phyloP scores from a whole-genome alignment of 768 basidiomycete genomes.

The Daedaleopsis nitida region DNA sequence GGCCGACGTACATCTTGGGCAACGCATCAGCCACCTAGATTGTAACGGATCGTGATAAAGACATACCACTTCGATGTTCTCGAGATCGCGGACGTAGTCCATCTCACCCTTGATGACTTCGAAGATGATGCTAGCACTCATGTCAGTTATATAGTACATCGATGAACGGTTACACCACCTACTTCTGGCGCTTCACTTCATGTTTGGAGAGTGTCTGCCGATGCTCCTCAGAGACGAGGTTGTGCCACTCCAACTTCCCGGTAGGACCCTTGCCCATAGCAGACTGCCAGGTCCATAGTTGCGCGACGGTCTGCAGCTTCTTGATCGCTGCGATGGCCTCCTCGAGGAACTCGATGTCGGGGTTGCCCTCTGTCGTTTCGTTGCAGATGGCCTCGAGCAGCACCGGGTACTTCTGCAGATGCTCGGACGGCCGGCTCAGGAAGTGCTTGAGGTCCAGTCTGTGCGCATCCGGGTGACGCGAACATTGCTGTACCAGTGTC shows the following conservation, averaged over 20 bases:
- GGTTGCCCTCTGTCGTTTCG: conserved; percentile 79
- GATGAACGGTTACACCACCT: conserved; percentile 31
- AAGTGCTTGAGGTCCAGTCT: conserved; percentile 78
- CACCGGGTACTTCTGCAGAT: conserved; percentile 83
- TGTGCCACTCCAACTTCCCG: conserved; percentile 89
- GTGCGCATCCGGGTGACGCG: conserved; percentile 54
- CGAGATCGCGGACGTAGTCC: conserved; percentile 91
- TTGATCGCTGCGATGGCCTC: conserved; percentile 86
- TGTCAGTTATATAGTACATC: neutral
- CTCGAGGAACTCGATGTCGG: conserved; percentile 80
- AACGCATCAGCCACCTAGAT: conserved; percentile 1
- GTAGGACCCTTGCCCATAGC: conserved; percentile 83
- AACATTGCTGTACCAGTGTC: conserved; percentile 44
- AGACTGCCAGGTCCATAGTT: conserved; percentile 86
- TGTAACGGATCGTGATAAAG: neutral
- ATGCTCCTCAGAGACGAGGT: conserved; percentile 73
- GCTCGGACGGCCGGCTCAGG: conserved; percentile 77
- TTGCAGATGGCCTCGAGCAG: conserved; percentile 83
- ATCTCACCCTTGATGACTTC: conserved; percentile 96
- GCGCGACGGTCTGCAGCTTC: conserved; percentile 77
- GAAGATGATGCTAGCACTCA: conserved; percentile 71
- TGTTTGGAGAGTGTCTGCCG: conserved; percentile 64
- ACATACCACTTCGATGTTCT: conserved; percentile 77
- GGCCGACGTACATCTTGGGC: conserved; percentile 76
- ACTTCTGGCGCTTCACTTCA: conserved; percentile 86